Evolutionary conservation across 2,329 filamentous ascomycete species (phyloP), one percentile per base, ranked within the genome.

Genomic region (Fusarium torreyae): DNA sequence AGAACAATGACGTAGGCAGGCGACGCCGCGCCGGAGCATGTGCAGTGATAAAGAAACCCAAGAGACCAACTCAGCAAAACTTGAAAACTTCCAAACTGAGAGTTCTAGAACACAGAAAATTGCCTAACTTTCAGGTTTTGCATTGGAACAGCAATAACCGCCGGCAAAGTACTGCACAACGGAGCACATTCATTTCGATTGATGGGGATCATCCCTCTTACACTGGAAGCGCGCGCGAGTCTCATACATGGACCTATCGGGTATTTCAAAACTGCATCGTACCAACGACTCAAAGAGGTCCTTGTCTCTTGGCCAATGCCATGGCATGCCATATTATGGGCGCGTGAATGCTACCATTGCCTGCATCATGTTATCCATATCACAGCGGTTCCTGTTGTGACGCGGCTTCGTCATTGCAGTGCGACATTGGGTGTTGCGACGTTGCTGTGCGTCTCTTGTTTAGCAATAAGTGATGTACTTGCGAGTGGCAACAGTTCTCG

Each of bases 331-430:
- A 57, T 36, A 28, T 42, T 28, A 60, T 22, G 26, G 36, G 36
- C 54, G 34, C 31, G 39, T 52, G 46, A 40, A 57, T 63, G 39
- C 46, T 65, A 42, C 52, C 36, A 33, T 50, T 34, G 39, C 64
- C 38, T 67, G 61, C 67, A 54, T 56, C 39, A 57, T 50, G 57
- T 38, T 56, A 38, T 40, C 33, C 39, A 70, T 63, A 52, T 42
- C 62, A 67, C 51, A 57, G 42, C 33, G 46, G 54, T 44, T 60
- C 66, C 40, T 57, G 38, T 43, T 38, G 64, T 44, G 54, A 50
- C 42, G 38, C 36, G 50, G 55, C 50, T 46, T 51, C 42, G 44
- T 45, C 33, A 38, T 42, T 22, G 44, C 20, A 58, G 28, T 58
- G 48, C 44, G 59, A 40, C 53, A 34, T 46, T 45, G 34, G 42